phyloP scores from a whole-genome alignment of 2,329 filamentous ascomycete genomes.

The Aspergillus costaricaensis region DNA sequence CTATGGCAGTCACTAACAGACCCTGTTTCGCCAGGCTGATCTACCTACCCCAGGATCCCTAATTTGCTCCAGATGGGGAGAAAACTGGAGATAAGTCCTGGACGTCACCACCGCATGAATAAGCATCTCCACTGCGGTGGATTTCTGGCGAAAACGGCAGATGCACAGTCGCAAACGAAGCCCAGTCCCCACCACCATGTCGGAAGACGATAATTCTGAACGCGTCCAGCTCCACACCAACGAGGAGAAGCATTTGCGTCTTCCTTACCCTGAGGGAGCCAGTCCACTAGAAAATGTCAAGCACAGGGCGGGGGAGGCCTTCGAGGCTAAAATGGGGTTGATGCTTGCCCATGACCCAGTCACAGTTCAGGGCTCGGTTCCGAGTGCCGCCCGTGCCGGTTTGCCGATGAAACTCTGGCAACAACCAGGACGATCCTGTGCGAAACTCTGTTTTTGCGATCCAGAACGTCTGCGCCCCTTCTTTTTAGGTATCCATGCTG shows the following conservation, averaged over 20 bases:
- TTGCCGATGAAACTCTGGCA: constrained; percentile 29
- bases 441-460: background rate
- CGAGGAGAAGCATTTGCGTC: background rate
- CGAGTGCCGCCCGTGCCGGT: constrained; percentile 32
- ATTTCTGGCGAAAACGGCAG: background rate
- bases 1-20: too few relatives aligned
- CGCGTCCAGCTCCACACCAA: background rate
- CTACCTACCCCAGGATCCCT: background rate
- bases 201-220: background rate
- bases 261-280: background rate
- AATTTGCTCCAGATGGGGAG: background rate
- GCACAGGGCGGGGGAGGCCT: background rate
- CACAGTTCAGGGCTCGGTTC: constrained; percentile 8
- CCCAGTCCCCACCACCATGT: background rate
- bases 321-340: background rate
- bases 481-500: background rate
- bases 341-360: background rate
- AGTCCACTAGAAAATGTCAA: background rate
- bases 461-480: background rate
- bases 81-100: background rate
- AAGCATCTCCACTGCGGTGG: background rate
- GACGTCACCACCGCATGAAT: background rate
- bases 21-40: too few relatives aligned
- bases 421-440: too few relatives aligned
- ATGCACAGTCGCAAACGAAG: background rate